These are phyloP conservation scores for Xanthoconium stramineum DNA, from an alignment of 768 basidiomycete genomes.

Conservation along the genomic window DNA sequence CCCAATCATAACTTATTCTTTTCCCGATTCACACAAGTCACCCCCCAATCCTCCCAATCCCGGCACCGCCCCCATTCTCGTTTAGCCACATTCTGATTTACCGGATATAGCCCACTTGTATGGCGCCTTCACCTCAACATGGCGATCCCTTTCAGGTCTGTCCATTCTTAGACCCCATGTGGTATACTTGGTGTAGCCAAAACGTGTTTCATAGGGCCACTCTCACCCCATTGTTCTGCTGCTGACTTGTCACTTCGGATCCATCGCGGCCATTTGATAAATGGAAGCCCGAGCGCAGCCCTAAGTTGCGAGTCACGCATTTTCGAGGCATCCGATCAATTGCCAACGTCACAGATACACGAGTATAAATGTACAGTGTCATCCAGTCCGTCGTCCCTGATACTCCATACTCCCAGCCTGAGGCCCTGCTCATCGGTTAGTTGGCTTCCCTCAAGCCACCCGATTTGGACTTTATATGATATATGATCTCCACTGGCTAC, in stretches of 20 bases:
- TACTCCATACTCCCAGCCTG: conserved; percentile 27
- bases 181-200: conserved; percentile 16
- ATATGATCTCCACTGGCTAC: conserved; percentile 33
- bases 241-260: conserved; percentile 20
- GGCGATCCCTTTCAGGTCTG: conserved; percentile 20
- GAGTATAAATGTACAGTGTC: conserved; percentile 30
- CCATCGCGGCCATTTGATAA: conserved; percentile 33
- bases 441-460: conserved; percentile 13
- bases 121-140: conserved; percentile 15
- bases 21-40: conserved; percentile 19
- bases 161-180: conserved; percentile 26
- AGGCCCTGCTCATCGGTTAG: conserved; percentile 17
- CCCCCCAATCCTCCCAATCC: conserved; percentile 5
- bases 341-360: conserved; percentile 30
- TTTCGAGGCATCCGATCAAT: conserved; percentile 32
- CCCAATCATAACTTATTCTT: conserved; percentile 19
- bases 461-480: conserved; percentile 31
- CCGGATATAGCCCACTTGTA: conserved; percentile 30
- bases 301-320: conserved; percentile 22
- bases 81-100: conserved; percentile 26
- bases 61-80: conserved; percentile 26
- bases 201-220: conserved; percentile 33
- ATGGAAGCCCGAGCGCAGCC: conserved; percentile 32
- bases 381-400: conserved; percentile 26
- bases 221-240: conserved; percentile 24